These are phyloP conservation scores for Lycium barbarum DNA, from an alignment of 257 asterid species.

Conservation along the genomic window DNA sequence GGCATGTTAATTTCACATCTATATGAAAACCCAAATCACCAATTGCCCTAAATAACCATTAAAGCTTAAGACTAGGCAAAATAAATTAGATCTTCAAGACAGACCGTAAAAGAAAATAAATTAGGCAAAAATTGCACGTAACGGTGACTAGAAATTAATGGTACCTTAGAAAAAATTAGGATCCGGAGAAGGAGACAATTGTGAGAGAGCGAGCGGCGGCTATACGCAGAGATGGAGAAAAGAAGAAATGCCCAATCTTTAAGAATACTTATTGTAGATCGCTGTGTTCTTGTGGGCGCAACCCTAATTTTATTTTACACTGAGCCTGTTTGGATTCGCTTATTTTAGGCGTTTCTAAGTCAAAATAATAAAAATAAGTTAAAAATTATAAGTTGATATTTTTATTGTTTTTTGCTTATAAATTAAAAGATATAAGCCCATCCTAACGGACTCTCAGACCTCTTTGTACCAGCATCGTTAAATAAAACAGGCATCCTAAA, in stretches of 20 bases:
- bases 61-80: background rate
- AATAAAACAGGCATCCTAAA: too few species aligned
- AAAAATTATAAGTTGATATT: too few species aligned
- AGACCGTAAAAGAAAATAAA: background rate
- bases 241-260: background rate
- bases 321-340: too few species aligned
- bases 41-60: background rate
- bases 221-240: slow-evolving; percentile 3
- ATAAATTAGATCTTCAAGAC: slow-evolving; percentile 1
- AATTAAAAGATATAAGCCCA: too few species aligned
- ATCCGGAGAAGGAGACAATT: too few species aligned
- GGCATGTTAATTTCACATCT: background rate
- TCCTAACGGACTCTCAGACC: too few species aligned
- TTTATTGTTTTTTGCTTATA: too few species aligned
- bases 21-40: background rate
- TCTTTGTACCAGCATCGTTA: too few species aligned
- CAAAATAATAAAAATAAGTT: too few species aligned
- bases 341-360: too few species aligned
- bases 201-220: slow-evolving; percentile 11
- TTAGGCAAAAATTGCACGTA: background rate
- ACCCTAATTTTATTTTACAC: background rate
- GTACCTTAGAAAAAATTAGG: background rate
- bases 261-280: background rate
- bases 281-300: background rate
- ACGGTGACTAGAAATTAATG: background rate